A percentile compares a stretch with the other conserved stretches of the same genome.
Conservation (phyloP, 176 grass and related monocot genomes). For the Alloteropsis semialata region DNA sequence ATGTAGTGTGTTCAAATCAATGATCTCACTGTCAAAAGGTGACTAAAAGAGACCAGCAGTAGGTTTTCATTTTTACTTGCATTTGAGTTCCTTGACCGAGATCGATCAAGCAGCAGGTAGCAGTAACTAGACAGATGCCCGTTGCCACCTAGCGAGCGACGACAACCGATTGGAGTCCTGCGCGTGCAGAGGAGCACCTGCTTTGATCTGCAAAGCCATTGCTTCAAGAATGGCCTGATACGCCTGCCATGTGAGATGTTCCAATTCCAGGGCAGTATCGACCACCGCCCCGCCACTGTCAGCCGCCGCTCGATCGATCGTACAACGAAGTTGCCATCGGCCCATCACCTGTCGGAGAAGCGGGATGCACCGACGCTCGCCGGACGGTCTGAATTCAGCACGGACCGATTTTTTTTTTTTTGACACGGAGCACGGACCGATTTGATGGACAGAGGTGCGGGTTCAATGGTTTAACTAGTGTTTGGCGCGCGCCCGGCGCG, state of each 20-base stretch:
- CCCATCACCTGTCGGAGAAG: background rate
- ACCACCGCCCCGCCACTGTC: background rate
- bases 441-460: background rate
- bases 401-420: too few relatives aligned
- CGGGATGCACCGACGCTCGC: background rate
- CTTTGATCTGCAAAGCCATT: background rate
- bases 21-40: background rate
- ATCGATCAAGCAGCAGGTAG: background rate
- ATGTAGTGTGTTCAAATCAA: background rate
- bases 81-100: background rate
- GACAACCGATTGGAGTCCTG: background rate
- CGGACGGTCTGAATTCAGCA: background rate
- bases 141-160: background rate
- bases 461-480: slow-evolving; percentile 1
- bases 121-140: background rate
- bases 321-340: background rate
- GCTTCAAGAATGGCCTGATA: background rate
- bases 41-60: background rate
- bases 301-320: background rate
- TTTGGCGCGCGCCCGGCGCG: too few relatives aligned
- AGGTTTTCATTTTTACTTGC: background rate
- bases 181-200: background rate
- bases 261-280: background rate
- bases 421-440: too few relatives aligned
- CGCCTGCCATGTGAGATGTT: background rate